Evolutionary conservation across 73 alveolate species (phyloP).

Genomic region (Paramecium caudatum): DNA sequence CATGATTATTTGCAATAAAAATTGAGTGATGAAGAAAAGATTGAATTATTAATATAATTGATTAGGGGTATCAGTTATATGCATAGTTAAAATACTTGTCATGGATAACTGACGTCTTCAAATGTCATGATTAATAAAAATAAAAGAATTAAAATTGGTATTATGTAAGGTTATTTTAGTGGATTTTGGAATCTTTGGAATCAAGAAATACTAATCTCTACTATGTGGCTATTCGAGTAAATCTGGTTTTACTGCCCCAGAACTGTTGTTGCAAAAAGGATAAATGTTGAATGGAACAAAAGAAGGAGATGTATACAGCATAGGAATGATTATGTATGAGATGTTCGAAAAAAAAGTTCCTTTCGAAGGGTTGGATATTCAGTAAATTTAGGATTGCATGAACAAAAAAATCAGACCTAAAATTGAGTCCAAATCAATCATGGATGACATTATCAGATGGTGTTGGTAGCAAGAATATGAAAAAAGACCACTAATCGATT

Average conservation of each 20-base stretch:
- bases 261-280: not conserved
- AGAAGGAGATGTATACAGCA: slow-evolving; percentile 47
- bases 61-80: not conserved
- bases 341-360: slow-evolving; percentile 47
- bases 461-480: slow-evolving; percentile 56
- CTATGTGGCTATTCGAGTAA: slow-evolving; percentile 10
- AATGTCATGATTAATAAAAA: slow-evolving; percentile 6
- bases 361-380: not conserved
- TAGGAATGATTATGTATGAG: slow-evolving; percentile 64
- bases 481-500: slow-evolving; percentile 57
- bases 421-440: slow-evolving; percentile 35
- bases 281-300: not conserved
- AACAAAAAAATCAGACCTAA: slow-evolving; percentile 44
- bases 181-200: slow-evolving; percentile 37
- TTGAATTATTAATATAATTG: not conserved
- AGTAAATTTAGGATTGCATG: not conserved
- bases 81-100: not conserved
- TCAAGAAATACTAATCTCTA: slow-evolving; percentile 5
- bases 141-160: not conserved
- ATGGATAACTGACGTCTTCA: not conserved
- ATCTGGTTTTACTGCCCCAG: slow-evolving; percentile 58
- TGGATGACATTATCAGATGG: slow-evolving; percentile 15
- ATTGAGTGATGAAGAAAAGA: slow-evolving; percentile 2
- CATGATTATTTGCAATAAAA: not conserved
- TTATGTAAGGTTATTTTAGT: not conserved